A percentile compares a stretch with the other conserved stretches of the same genome.
phyloP scores from a whole-genome alignment of 2,329 filamentous ascomycete genomes.

The Apiospora kogelbergensis region DNA sequence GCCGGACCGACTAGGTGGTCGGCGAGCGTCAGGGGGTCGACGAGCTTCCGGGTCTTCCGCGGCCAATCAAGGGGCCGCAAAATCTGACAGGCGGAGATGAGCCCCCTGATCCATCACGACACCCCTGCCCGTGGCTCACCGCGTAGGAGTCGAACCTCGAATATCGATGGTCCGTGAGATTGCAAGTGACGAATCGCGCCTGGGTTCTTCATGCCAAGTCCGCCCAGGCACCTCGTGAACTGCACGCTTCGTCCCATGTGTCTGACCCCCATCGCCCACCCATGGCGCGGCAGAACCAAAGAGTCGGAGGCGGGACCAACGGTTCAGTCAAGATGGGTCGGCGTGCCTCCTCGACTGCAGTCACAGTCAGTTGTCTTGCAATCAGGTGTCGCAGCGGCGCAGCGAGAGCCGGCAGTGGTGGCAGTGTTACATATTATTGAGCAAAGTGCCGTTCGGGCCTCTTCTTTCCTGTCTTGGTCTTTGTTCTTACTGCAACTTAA shows the following conservation, averaged over 20 bases:
- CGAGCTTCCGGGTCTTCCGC: not conserved
- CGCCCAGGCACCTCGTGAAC: not conserved
- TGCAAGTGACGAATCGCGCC: not conserved
- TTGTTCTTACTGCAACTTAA: no score
- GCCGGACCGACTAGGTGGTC: not conserved
- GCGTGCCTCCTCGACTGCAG: no score
- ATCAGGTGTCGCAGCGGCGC: no score
- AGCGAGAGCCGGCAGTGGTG: no score
- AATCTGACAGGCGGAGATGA: not conserved
- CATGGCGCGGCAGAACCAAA: no score
- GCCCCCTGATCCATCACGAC: no score
- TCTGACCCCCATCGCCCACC: not conserved
- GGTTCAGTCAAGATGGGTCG: no score
- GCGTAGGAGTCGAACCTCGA: not conserved
- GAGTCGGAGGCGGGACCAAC: no score
- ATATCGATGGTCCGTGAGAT: not conserved
- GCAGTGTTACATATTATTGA: no score
- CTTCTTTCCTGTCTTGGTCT: no score
- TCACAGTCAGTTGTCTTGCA: no score
- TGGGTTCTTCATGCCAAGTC: not conserved
- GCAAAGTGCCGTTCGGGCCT: no score
- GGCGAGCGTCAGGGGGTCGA: not conserved
- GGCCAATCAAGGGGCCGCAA: not conserved
- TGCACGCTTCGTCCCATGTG: not conserved
- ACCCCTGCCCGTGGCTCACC: not conserved